Conservation (phyloP, 352 stramenopile species). For the Phytophthora melonis region DNA sequence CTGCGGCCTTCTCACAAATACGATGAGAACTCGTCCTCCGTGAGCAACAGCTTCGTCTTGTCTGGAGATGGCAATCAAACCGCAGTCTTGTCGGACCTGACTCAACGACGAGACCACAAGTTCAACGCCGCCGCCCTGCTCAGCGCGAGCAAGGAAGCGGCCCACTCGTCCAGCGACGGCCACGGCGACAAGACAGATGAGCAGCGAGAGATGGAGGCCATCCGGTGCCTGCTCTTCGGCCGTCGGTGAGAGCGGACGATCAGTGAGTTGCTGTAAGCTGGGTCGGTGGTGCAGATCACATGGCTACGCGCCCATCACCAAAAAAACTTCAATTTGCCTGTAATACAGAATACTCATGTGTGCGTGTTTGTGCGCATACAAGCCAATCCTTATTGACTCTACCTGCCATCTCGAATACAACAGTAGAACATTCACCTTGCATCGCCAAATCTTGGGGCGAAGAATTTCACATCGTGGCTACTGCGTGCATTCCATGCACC, state of each 20-base stretch:
- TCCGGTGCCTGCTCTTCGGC: conserved; percentile 62
- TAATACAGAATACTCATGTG: conserved; percentile 23
- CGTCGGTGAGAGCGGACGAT: conserved; percentile 2
- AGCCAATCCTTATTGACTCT: background rate
- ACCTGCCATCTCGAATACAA: conserved; percentile 18
- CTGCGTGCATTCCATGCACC: background rate
- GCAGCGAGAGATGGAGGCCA: conserved; percentile 70
- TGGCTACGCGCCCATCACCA: conserved; percentile 31
- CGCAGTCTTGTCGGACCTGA: conserved; percentile 14
- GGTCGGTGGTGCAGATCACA: conserved; percentile 17
- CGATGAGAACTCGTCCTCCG: conserved; percentile 33
- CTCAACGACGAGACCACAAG: conserved; percentile 20
- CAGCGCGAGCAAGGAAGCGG: conserved; percentile 7
- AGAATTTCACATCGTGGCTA: background rate
- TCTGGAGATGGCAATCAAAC: conserved; percentile 12
- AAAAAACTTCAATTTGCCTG: conserved; percentile 35
- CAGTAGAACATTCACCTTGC: background rate
- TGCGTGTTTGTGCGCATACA: conserved; percentile 10
- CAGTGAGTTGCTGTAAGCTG: background rate
- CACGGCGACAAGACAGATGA: conserved; percentile 50
- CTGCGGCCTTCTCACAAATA: conserved; percentile 1
- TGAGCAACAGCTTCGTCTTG: conserved; percentile 37
- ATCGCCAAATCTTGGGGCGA: background rate
- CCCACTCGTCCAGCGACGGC: background rate
- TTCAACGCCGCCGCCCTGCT: conserved; percentile 27